These are phyloP conservation scores for Monascus purpureus DNA, from an alignment of 495 filamentous ascomycete species.

Conservation along the genomic window DNA sequence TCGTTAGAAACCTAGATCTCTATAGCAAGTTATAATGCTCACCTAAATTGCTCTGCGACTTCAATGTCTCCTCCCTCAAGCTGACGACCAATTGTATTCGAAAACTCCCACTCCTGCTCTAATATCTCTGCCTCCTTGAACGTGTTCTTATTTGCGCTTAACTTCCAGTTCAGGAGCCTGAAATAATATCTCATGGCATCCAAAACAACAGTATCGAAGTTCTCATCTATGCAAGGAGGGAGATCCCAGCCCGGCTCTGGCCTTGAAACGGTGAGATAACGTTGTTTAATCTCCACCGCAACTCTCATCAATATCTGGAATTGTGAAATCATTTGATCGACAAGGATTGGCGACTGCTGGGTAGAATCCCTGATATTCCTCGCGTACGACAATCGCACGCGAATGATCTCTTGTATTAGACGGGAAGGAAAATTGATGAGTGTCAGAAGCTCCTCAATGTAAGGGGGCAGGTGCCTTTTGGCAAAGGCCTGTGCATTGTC, in stretches of 20 bases:
- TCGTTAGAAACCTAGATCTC: conserved; percentile 10
- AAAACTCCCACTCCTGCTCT: conserved; percentile 95
- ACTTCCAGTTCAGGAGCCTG: conserved; percentile 90
- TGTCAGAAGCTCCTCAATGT: conserved; percentile 90
- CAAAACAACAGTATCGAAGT: conserved; percentile 88
- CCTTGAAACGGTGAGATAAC: conserved; percentile 68
- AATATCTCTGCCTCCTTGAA: conserved; percentile 98
- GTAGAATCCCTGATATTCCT: conserved; percentile 86
- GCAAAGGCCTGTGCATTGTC: conserved; percentile 73
- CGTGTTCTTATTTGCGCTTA: conserved; percentile 94
- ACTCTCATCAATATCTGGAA: conserved; percentile 87
- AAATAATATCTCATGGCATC: conserved; percentile 97
- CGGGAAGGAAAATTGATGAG: conserved; percentile 95
- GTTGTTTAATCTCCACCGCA: conserved; percentile 81
- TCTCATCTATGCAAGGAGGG: conserved; percentile 91
- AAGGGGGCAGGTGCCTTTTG: conserved; percentile 84
- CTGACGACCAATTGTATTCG: conserved; percentile 77
- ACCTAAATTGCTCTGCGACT: conserved; percentile 96
- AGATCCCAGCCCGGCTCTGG: conserved; percentile 90
- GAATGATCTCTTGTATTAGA: conserved; percentile 92
- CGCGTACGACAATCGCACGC: conserved; percentile 80
- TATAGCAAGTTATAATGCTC: conserved; percentile 5
- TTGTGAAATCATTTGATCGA: conserved; percentile 92
- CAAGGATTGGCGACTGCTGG: conserved; percentile 75
- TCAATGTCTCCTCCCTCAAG: conserved; percentile 88